These are phyloP conservation scores for Ilex aquifolium DNA, from an alignment of 257 asterid species.

Conservation along the genomic window DNA sequence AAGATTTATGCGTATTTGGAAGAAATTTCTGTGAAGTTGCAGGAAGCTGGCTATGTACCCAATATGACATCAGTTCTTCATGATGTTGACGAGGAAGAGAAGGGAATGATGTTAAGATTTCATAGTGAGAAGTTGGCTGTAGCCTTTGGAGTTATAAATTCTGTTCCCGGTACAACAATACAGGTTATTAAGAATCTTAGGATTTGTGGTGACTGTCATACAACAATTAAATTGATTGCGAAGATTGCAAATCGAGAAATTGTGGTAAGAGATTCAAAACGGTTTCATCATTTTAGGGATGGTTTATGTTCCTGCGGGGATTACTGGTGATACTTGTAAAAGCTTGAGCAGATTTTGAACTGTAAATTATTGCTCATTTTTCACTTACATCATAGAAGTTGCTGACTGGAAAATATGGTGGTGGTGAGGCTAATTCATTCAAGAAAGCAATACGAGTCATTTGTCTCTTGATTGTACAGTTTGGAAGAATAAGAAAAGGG, in stretches of 20 bases:
- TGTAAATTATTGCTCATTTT: not conserved
- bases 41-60: conserved; percentile 63
- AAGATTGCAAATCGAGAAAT: conserved; percentile 61
- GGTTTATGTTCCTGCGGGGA: conserved; percentile 89
- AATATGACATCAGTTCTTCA: conserved; percentile 64
- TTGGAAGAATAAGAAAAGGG: too few species aligned
- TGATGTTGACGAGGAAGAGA: conserved; percentile 86
- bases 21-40: conserved; percentile 54
- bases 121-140: conserved; percentile 94
- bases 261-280: conserved; percentile 80
- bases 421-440: too few species aligned
- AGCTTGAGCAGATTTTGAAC: not conserved
- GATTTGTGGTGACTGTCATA: conserved; percentile 76
- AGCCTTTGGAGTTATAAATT: conserved; percentile 77
- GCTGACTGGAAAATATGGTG: too few species aligned
- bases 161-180: conserved; percentile 55
- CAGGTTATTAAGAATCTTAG: conserved; percentile 81
- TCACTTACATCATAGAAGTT: too few species aligned
- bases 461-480: too few species aligned
- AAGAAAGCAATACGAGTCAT: too few species aligned
- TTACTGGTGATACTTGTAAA: conserved; percentile 56
- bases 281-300: conserved; percentile 79
- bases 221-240: conserved; percentile 59
- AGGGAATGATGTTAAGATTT: conserved; percentile 49
- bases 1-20: conserved; percentile 55